Evolutionary conservation across 371 early-diverging fungal genomes (phyloP).

Genomic region (Dichotomocladium elegans): DNA sequence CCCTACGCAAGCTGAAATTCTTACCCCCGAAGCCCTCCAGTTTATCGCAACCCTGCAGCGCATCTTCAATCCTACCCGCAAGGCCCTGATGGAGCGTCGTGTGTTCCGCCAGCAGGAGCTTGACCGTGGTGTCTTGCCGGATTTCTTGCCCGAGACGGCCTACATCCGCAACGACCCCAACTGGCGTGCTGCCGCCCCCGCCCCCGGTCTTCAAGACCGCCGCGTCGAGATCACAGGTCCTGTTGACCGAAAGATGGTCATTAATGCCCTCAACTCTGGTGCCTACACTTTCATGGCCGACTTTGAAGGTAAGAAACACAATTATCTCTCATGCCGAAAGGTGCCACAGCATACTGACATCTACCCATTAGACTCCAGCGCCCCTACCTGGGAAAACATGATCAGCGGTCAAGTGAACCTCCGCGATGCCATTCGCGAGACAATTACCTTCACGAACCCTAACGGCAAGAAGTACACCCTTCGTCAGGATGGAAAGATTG

Average conservation of each 20-base stretch:
- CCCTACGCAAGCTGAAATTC: slow-evolving; percentile 61
- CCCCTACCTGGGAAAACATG: slow-evolving; percentile 90
- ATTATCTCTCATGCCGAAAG: too few species aligned
- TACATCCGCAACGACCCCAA: slow-evolving; percentile 82
- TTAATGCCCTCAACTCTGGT: slow-evolving; percentile 93
- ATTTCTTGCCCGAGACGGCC: slow-evolving; percentile 90
- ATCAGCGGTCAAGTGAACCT: slow-evolving; percentile 87
- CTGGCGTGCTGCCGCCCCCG: slow-evolving; percentile 88
- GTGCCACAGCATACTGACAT: too few species aligned
- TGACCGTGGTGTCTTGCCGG: slow-evolving; percentile 79
- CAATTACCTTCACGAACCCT: slow-evolving; percentile 76
- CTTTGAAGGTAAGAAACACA: slow-evolving; percentile 76
- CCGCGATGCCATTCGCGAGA: slow-evolving; percentile 83
- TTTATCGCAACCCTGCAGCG: slow-evolving; percentile 87
- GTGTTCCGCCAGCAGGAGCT: slow-evolving; percentile 72
- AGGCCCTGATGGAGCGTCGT: slow-evolving; percentile 71
- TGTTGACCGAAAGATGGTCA: slow-evolving; percentile 97
- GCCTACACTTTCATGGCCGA: slow-evolving; percentile 96
- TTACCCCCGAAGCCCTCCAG: slow-evolving; percentile 73
- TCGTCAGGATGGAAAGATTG: slow-evolving; percentile 76
- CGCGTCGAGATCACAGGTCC: slow-evolving; percentile 97
- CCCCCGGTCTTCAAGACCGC: slow-evolving; percentile 89
- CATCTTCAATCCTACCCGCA: slow-evolving; percentile 83
- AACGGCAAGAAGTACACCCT: slow-evolving; percentile 91
- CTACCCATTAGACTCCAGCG: slow-evolving; percentile 69